These are phyloP conservation scores for Metarhizium sp. DNA, from an alignment of 2,329 filamentous ascomycete species.

Conservation along the genomic window DNA sequence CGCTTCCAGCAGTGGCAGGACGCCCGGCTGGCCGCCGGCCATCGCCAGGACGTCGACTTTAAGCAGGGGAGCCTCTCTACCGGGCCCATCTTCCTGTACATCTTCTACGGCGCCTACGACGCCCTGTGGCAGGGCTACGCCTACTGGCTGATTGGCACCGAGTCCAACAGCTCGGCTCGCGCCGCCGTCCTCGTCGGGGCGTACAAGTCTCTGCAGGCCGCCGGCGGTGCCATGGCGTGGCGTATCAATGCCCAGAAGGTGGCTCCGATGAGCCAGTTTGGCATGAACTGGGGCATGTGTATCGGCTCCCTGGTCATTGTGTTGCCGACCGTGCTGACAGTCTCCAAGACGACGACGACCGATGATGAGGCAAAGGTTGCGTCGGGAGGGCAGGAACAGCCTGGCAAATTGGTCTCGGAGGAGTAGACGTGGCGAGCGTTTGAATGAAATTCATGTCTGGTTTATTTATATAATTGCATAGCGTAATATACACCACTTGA, in stretches of 20 bases:
- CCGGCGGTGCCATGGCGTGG: conserved; percentile 36
- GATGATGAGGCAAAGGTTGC: conserved; percentile 12
- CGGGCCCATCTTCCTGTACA: conserved; percentile 59
- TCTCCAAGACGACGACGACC: conserved; percentile 17
- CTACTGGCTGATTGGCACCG: conserved; percentile 49
- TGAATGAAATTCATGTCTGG: neutral
- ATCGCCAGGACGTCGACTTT: conserved; percentile 37
- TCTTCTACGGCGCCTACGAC: conserved; percentile 62
- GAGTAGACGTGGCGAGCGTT: neutral
- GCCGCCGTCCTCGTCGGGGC: conserved; percentile 35
- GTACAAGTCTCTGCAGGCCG: conserved; percentile 35
- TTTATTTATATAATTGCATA: neutral
- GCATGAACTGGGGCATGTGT: conserved; percentile 35
- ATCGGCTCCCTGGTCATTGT: conserved; percentile 32
- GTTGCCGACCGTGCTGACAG: conserved; percentile 31
- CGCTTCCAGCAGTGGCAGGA: conserved; percentile 53
- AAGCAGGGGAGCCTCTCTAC: conserved; percentile 37
- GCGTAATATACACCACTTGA: neutral
- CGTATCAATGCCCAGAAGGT: conserved; percentile 28
- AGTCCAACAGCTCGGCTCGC: conserved; percentile 29
- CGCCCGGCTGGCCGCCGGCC: conserved; percentile 24
- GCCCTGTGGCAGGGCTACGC: conserved; percentile 57
- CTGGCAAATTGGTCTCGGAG: neutral
- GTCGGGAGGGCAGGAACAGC: neutral
- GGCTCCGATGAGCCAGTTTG: conserved; percentile 30